Base-by-base conservation (phyloP, 2,329 filamentous ascomycete species). In the Arthroderma uncinatum region DNA sequence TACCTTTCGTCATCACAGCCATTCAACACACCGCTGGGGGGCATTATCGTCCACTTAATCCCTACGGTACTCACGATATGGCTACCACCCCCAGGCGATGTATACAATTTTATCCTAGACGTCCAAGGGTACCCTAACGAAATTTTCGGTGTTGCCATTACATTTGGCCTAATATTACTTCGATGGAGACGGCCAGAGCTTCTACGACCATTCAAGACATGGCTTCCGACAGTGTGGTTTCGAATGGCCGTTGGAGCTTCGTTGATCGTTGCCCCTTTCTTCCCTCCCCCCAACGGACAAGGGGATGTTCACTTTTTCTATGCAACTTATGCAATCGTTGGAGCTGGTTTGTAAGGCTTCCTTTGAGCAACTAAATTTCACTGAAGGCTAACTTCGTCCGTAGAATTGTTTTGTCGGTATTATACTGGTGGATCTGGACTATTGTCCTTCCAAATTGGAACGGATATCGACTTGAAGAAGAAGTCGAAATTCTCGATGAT, bases 21-120 rank as follows among this genome's bases (percentile, higher is more conserved):
- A 0, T 87, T 87, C 62, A 78, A 79, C 40, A 81, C 85, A 0
- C 85, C 86, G 0, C 68, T 87, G 1, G 85, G 84, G 0, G 85
- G 84, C 0, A 75, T 89, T 0, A 68, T 88, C 2, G 76, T 88
- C 1, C 84, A 88, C 63, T 87, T 81, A 63, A 74, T 89, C 30
- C 84, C 85, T 0, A 86, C 84, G 0, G 62, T 86, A 0, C 71
- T 88, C 0, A 83, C 87, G 2, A 86, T 89, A 53, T 69, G 76
- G 0, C 72, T 86, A 0, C 84, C 84, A 0, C 83, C 84, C 0
- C 82, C 83, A 0, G 75, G 76, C 2, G 79, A 85, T 50, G 82
- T 85, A 0, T 89, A 88, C 68, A 83, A 81, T 8, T 87, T 89
- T 63, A 87, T 89, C 28, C 72, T 87, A 0, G 84, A 89, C 50